Evolutionary conservation across 2,329 filamentous ascomycete species (phyloP), one percentile per base, ranked within the genome.

Genomic region (Calonectria pteridis): DNA sequence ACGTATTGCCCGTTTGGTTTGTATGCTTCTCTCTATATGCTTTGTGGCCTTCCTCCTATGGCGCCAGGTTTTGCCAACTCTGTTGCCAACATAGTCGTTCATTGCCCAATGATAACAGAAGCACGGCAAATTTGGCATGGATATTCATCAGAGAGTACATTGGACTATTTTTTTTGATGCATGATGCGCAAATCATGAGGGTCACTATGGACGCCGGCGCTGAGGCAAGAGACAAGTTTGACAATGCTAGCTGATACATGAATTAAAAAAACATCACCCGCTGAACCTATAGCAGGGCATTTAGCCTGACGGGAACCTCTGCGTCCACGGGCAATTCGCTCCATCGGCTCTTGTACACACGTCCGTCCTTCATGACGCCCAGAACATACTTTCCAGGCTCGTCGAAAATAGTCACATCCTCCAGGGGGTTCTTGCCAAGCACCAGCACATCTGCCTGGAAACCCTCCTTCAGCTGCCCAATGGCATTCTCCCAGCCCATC

Each of bases 281-380:
- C 6, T n/a, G 3, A 18, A 37, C 10, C n/a, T 67, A 71, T 28
- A 70, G 28, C 20, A 71, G 5, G n/a, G 64, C n/a, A 37, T 53
- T 71, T n/a, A 71, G 28, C 37, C 73, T 67, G 6, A 73, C 33
- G 13, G 71, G 73, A 10, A 71, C 40, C n/a, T 75, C 73, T 35
- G 67, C 65, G 20, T 80, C 77, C 26, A 76, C 75, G 3, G 51
- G 43, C 29, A 80, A 37, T 11, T 73, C 76, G 20, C 67, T 63
- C 78, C 77, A 80, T 28, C 75, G 68, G 69, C 79, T 80, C 66
- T 75, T 77, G 6, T 77, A 73, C 37, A 65, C 63, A 13, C 53
- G 66, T 0, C 89, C 89, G 35, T 89, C 89, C 76, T 91, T 91
- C 69, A 91, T 84, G 2, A 91, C 88, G 6, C 84, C 87, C 46